Evolutionary conservation across 305 asterid species (phyloP).

Genomic region (Ajuga reptans): DNA sequence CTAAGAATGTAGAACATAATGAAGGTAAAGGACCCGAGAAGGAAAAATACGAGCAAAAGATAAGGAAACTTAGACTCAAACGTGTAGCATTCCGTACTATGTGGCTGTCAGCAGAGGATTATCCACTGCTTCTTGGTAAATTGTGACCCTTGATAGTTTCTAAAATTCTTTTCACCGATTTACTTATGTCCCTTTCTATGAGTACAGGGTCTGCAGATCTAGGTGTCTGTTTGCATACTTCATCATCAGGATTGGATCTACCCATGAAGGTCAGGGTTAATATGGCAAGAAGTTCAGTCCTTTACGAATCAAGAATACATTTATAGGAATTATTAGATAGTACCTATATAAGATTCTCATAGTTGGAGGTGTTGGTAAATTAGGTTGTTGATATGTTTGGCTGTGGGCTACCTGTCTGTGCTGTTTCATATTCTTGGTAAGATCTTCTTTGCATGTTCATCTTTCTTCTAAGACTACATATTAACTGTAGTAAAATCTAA

Average conservation of each 20-base stretch:
- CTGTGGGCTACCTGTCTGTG: conserved; percentile 95
- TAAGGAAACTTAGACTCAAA: conserved; percentile 67
- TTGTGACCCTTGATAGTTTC: no score
- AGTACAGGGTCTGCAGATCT: conserved; percentile 81
- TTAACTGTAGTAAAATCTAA: neutral
- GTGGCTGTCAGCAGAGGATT: conserved; percentile 96
- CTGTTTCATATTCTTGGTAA: conserved; percentile 96
- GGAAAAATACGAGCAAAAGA: conserved; percentile 78
- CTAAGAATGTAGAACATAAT: conserved; percentile 12
- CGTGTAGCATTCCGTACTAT: conserved; percentile 96
- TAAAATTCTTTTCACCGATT: no score
- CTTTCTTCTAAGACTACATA: neutral
- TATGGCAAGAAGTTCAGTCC: conserved; percentile 5
- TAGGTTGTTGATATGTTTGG: conserved; percentile 99
- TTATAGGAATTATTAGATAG: neutral
- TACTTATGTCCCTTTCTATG: conserved; percentile 33
- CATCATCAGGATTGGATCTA: conserved; percentile 89
- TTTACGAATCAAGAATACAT: neutral
- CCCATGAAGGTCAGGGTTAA: conserved; percentile 75
- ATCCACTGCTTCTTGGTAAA: no score
- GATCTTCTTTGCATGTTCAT: conserved; percentile 21
- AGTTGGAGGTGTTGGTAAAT: conserved; percentile 15
- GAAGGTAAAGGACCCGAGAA: conserved; percentile 97
- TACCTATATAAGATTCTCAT: conserved; percentile 12
- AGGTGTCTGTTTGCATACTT: conserved; percentile 90